Percentiles rank a stretch among this genome's conserved stretches.
phyloP scores from a whole-genome alignment of 345 rosid genomes.

The Rhodamnia argentea region DNA sequence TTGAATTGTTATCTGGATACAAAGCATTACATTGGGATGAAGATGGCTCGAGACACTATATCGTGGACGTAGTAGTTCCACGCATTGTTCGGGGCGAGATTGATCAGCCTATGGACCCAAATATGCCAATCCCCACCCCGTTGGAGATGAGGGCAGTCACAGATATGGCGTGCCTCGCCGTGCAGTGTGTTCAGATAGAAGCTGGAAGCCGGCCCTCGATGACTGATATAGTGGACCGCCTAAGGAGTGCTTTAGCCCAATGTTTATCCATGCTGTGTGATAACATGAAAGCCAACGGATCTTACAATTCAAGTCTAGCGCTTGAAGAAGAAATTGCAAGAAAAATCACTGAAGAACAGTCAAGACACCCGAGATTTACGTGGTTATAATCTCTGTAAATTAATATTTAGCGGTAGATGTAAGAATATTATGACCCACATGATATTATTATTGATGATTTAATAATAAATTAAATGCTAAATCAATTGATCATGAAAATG shows the following conservation, averaged over 20 bases:
- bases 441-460: no score
- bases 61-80: background rate
- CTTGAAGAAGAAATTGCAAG: background rate
- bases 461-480: no score
- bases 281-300: background rate
- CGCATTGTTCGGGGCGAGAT: background rate
- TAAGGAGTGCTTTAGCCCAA: background rate
- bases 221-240: background rate
- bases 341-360: no score
- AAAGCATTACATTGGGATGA: background rate
- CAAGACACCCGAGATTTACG: no score
- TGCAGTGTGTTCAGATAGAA: background rate
- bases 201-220: background rate
- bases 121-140: background rate
- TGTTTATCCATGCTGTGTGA: no score
- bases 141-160: background rate
- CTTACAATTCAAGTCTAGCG: background rate
- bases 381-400: background rate
- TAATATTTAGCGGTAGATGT: no score
- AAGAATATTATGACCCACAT: no score
- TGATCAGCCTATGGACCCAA: background rate
- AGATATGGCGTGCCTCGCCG: background rate
- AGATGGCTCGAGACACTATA: background rate
- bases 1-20: background rate
- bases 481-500: no score